phyloP scores from a whole-genome alignment of 2,329 filamentous ascomycete species.

The Alternaria arborescens region DNA sequence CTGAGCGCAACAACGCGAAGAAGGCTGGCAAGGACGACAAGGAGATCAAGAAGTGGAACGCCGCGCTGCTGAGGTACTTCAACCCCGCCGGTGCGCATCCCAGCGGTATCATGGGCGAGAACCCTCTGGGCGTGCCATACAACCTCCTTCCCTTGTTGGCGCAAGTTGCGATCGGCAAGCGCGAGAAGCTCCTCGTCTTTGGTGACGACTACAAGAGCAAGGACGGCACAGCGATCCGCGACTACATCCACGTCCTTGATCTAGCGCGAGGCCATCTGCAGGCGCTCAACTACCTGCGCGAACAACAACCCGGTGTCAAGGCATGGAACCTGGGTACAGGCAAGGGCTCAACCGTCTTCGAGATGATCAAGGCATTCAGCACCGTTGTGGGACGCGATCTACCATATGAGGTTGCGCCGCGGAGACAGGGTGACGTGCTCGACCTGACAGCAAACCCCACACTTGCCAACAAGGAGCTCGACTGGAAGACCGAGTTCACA shows the following conservation, averaged over 20 bases:
- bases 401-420: constrained; percentile 82
- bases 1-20: constrained; percentile 81
- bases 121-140: constrained; percentile 93
- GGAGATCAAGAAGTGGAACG: constrained; percentile 81
- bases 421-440: constrained; percentile 88
- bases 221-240: constrained; percentile 92
- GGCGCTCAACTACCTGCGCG: constrained; percentile 88
- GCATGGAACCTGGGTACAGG: constrained; percentile 98
- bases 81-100: constrained; percentile 96
- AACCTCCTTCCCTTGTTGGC: constrained; percentile 94
- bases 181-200: constrained; percentile 93
- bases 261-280: constrained; percentile 85
- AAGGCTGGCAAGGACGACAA: constrained; percentile 75
- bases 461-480: constrained; percentile 85
- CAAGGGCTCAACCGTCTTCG: constrained; percentile 92
- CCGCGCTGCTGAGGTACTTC: constrained; percentile 92
- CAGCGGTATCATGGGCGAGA: constrained; percentile 96
- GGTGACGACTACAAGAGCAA: constrained; percentile 91
- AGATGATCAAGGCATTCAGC: constrained; percentile 96
- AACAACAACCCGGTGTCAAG: constrained; percentile 85
- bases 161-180: constrained; percentile 93
- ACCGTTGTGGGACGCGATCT: constrained; percentile 84
- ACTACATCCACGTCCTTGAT: constrained; percentile 97
- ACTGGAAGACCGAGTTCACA: constrained; percentile 89
- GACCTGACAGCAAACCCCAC: constrained; percentile 92